Evolutionary conservation across 768 basidiomycete genomes (phyloP).

Genomic region (Termitomyces sp.): DNA sequence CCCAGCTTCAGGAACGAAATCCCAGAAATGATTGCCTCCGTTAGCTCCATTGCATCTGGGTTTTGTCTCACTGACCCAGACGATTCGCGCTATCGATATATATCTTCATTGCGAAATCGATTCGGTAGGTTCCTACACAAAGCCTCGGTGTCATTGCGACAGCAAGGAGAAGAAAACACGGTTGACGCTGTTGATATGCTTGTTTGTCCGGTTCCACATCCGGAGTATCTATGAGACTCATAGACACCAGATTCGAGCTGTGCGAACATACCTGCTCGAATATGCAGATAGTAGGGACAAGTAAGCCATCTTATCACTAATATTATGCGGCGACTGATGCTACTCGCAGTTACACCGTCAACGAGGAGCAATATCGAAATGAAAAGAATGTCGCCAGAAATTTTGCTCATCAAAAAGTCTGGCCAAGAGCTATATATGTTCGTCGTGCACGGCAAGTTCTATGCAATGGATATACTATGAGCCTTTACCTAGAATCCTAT

Average conservation of each 20-base stretch:
- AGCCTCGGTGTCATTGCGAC: slow-evolving; percentile 61
- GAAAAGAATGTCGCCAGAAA: slow-evolving; percentile 65
- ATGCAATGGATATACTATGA: not conserved
- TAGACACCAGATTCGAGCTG: slow-evolving; percentile 49
- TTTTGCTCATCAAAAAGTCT: slow-evolving; percentile 66
- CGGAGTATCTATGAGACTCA: not conserved
- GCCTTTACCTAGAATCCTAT: slow-evolving; percentile 1
- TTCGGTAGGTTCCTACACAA: slow-evolving; percentile 68
- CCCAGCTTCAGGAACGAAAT: slow-evolving; percentile 48
- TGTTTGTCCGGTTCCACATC: slow-evolving; percentile 31
- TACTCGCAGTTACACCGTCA: slow-evolving; percentile 44
- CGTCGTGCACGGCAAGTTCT: slow-evolving; percentile 52
- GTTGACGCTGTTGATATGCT: slow-evolving; percentile 77
- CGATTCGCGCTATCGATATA: slow-evolving; percentile 63
- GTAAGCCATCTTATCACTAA: slow-evolving; percentile 13
- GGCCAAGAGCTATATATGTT: slow-evolving; percentile 70
- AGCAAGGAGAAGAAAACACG: slow-evolving; percentile 76
- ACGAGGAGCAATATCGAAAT: slow-evolving; percentile 50
- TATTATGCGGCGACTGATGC: not conserved
- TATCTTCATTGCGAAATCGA: slow-evolving; percentile 48
- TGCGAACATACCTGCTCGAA: slow-evolving; percentile 68
- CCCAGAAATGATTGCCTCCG: slow-evolving; percentile 69
- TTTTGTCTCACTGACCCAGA: slow-evolving; percentile 61
- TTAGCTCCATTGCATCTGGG: slow-evolving; percentile 57
- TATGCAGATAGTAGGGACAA: slow-evolving; percentile 69